Conservation (phyloP, 1,284 basidiomycete genomes). For the Austroboletus novae-zelandiae region DNA sequence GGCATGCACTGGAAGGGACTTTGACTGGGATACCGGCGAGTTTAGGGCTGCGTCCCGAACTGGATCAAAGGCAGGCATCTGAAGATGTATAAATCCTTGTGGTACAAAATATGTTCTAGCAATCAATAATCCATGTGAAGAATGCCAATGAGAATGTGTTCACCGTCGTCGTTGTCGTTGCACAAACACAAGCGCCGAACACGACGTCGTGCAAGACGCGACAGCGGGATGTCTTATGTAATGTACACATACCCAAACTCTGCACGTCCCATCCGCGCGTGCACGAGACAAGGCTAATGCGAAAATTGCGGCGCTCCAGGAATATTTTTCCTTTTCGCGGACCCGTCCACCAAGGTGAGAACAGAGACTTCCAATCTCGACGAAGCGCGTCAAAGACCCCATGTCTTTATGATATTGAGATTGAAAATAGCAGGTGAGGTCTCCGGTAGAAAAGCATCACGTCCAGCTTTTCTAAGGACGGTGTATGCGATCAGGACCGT, state of each 20-base stretch:
- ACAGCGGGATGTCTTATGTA: conserved; percentile 14
- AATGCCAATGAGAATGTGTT: conserved; percentile 1
- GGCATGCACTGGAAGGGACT: conserved; percentile 25
- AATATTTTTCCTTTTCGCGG: too few species aligned
- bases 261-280: conserved; percentile 47
- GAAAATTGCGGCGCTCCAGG: too few species aligned
- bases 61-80: conserved; percentile 80
- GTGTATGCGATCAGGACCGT: neutral
- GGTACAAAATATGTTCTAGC: conserved; percentile 1
- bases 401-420: too few species aligned
- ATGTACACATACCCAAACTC: neutral
- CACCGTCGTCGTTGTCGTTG: conserved; percentile 10
- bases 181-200: neutral
- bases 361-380: too few species aligned
- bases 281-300: conserved; percentile 52
- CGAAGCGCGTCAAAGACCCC: too few species aligned
- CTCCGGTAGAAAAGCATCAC: conserved; percentile 4
- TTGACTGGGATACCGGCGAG: conserved; percentile 46
- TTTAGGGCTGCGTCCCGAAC: conserved; percentile 78
- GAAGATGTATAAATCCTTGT: conserved; percentile 1
- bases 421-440: too few species aligned
- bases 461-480: neutral
- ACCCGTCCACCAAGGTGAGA: too few species aligned
- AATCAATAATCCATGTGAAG: conserved; percentile 15
- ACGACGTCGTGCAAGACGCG: neutral